phyloP scores from a whole-genome alignment of 1,284 basidiomycete genomes.

The Moniliophthora roreri region DNA sequence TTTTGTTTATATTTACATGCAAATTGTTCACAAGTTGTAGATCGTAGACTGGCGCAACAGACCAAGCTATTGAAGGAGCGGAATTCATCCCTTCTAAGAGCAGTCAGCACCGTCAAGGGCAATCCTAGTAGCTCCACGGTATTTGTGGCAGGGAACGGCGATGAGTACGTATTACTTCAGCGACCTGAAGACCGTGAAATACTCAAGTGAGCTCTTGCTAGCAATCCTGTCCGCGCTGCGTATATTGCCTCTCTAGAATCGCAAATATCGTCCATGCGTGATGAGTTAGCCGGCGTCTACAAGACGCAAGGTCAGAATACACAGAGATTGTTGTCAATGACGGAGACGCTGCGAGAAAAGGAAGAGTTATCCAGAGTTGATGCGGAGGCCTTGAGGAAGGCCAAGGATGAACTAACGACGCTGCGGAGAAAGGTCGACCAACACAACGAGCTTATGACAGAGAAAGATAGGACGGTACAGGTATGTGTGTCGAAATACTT shows the following conservation, averaged over 20 bases:
- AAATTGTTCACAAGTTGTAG: conserved; percentile 40
- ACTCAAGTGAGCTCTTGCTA: conserved; percentile 29
- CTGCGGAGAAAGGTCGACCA: conserved; percentile 81
- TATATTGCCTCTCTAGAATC: conserved; percentile 91
- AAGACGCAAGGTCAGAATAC: conserved; percentile 97
- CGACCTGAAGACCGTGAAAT: conserved; percentile 4
- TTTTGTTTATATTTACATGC: conserved; percentile 13
- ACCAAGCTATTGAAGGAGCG: conserved; percentile 87
- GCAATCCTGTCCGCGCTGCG: conserved; percentile 82
- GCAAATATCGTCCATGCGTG: conserved; percentile 87
- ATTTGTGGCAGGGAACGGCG: conserved; percentile 61
- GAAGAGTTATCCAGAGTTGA: conserved; percentile 81
- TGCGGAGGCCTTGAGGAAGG: conserved; percentile 72
- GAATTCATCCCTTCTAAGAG: conserved; percentile 81
- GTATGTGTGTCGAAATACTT: conserved; percentile 38
- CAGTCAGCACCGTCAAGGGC: conserved; percentile 68
- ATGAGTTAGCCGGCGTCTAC: conserved; percentile 92
- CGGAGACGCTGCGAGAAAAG: conserved; percentile 90
- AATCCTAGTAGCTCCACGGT: conserved; percentile 65
- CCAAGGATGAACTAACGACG: conserved; percentile 68
- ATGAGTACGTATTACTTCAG: conserved; percentile 56
- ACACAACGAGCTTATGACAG: conserved; percentile 80
- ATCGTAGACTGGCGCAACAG: conserved; percentile 86
- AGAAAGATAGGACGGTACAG: conserved; percentile 89
- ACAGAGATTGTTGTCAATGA: conserved; percentile 89